Percentiles rank a stretch among this genome's conserved stretches.
Conservation (phyloP, 2,329 filamentous ascomycete species). For the Emmonsiellopsis sp. region DNA sequence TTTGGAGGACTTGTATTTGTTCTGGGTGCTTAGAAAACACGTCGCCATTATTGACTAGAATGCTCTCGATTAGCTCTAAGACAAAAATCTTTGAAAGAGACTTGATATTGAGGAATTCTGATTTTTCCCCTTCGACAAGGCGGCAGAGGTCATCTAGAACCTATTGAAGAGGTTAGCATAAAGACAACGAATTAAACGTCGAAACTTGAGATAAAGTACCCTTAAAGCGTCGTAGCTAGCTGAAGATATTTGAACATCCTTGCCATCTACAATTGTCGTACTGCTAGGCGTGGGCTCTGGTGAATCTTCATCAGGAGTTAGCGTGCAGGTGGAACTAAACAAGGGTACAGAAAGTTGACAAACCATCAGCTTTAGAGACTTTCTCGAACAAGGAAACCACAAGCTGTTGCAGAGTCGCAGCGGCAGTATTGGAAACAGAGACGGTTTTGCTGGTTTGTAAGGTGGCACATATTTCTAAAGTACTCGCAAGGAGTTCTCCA, state of each 20-base stretch:
- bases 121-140: slow-evolving; percentile 71
- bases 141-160: slow-evolving; percentile 86
- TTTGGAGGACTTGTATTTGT: slow-evolving; percentile 67
- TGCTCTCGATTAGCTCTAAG: slow-evolving; percentile 83
- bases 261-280: slow-evolving; percentile 45
- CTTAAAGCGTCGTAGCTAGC: slow-evolving; percentile 80
- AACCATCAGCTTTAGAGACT: slow-evolving; percentile 71
- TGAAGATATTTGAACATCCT: slow-evolving; percentile 56
- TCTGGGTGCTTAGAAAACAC: slow-evolving; percentile 72
- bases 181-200: slow-evolving; percentile 4
- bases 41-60: slow-evolving; percentile 73
- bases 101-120: slow-evolving; percentile 72
- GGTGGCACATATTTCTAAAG: slow-evolving; percentile 83
- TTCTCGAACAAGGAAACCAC: slow-evolving; percentile 91
- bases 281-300: neutral
- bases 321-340: neutral
- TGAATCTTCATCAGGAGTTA: neutral
- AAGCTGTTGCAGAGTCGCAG: slow-evolving; percentile 90
- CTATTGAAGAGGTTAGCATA: slow-evolving; percentile 28
- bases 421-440: slow-evolving; percentile 90
- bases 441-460: slow-evolving; percentile 85
- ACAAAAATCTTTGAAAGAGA: slow-evolving; percentile 73
- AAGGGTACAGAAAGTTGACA: slow-evolving; percentile 21
- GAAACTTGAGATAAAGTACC: slow-evolving; percentile 32
- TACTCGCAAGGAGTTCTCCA: slow-evolving; percentile 69